These are phyloP conservation scores for Epicoccum nigrum DNA, from an alignment of 2,329 filamentous ascomycete genomes.

Conservation along the genomic window DNA sequence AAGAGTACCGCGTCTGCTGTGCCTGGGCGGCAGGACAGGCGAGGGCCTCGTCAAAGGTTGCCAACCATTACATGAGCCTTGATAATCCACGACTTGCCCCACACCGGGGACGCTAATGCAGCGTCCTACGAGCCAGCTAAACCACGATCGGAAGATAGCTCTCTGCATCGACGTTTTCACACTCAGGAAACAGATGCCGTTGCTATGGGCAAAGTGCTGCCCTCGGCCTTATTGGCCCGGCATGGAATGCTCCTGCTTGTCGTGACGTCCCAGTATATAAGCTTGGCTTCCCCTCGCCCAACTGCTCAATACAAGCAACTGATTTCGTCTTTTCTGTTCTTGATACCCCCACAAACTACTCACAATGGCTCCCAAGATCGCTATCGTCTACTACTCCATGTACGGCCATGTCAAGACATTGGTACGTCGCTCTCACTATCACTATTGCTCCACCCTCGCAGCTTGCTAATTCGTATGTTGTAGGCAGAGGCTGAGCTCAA, in stretches of 20 bases:
- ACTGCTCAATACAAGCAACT: background rate
- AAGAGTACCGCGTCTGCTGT: slow-evolving; percentile 1
- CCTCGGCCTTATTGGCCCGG: slow-evolving; percentile 18
- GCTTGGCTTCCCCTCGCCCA: slow-evolving; percentile 1
- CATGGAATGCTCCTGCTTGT: slow-evolving; percentile 8
- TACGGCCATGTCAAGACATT: slow-evolving; percentile 45
- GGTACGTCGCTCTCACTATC: slow-evolving; percentile 28
- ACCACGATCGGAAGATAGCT: slow-evolving; percentile 11
- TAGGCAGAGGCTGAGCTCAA: slow-evolving; percentile 91
- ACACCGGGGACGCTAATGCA: slow-evolving; percentile 16
- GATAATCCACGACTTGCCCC: slow-evolving; percentile 13
- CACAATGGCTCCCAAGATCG: slow-evolving; percentile 85
- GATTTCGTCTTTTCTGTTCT: slow-evolving; percentile 5
- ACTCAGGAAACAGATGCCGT: background rate
- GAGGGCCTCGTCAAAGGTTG: slow-evolving; percentile 1
- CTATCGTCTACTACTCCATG: slow-evolving; percentile 73
- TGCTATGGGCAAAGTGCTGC: slow-evolving; percentile 2
- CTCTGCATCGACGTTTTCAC: slow-evolving; percentile 14
- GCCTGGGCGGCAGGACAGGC: background rate
- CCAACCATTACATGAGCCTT: slow-evolving; percentile 23
- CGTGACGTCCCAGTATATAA: slow-evolving; percentile 12
- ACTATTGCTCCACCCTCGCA: background rate
- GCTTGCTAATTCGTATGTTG: slow-evolving; percentile 5
- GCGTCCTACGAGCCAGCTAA: slow-evolving; percentile 2
- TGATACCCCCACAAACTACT: slow-evolving; percentile 21